Evolutionary conservation across 805 yeast species (phyloP), one percentile per base, ranked within the genome.

Genomic region (Saturnispora quitensis): DNA sequence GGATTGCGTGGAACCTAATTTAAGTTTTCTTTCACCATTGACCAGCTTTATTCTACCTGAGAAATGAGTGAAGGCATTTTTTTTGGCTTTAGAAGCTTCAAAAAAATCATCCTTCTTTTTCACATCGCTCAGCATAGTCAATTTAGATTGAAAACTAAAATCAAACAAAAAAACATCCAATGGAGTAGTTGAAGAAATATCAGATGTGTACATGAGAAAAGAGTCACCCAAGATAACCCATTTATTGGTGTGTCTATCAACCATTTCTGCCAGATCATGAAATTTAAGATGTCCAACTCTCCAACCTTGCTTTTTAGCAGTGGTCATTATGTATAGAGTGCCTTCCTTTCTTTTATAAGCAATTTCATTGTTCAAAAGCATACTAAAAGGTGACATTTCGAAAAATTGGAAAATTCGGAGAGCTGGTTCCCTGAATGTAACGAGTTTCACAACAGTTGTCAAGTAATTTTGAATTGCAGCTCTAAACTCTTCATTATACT

Each of bases 251-350:
- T 95, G 91, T 67, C 99, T 81, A 56, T 80, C 82, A 48, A 91
- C 85, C 96, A 93, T 89, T 36, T 87, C 89, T 58, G 80, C 78
- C 60, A 89, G 71, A 60, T 88, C 97, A 55, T 81, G 78, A 7
- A 87, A 80, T 55, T 78, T 81, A 67, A 89, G 80, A 63, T 91
- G 97, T 3, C 93, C 86, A 5, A 91, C 97, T 59, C 95, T 75
- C 98, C 99, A 93, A 2, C 99, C 98, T 64, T 89, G 95, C 0
- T 89, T 75, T 55, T 80, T 81, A 0, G 98, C 91, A 0, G 89
- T 81, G 1, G 96, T 84, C 20, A 89, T 81, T 45, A 90, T 79
- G 50, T 86, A 78, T 53, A 91, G 66, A 48, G 80, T 78, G 2
- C 99, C 99, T 67, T 93, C 97, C 60, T 89, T 93, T 1, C 98